phyloP scores from a whole-genome alignment of 257 asterid species.

The Solanum piurae region DNA sequence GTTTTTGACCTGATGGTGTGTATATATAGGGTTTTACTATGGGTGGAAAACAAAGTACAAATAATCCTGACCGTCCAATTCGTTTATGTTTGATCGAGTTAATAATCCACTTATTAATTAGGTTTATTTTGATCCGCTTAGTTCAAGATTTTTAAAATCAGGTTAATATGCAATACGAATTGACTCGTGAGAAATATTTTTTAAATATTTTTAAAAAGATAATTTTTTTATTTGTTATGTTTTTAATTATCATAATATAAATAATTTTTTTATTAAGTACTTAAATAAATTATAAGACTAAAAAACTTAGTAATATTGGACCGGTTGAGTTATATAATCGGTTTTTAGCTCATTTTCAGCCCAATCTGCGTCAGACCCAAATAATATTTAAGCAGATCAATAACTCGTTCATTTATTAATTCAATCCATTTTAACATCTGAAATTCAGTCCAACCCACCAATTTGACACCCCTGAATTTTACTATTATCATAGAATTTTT shows the following conservation, averaged over 20 bases:
- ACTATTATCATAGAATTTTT: background rate
- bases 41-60: background rate
- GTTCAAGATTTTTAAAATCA: too few relatives aligned
- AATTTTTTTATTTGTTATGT: too few relatives aligned
- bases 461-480: background rate
- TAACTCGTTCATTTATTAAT: background rate
- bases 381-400: background rate
- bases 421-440: background rate
- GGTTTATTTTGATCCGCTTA: background rate
- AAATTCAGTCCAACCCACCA: background rate
- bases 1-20: background rate
- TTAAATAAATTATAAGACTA: too few relatives aligned
- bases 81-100: too few relatives aligned
- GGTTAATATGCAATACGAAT: background rate
- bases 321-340: background rate
- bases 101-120: too few relatives aligned
- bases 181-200: background rate
- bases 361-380: background rate
- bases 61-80: background rate
- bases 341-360: background rate
- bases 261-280: too few relatives aligned
- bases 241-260: too few relatives aligned
- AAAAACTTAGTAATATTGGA: background rate
- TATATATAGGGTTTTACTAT: background rate
- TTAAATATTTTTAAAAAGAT: too few relatives aligned